Percentiles rank a stretch among this genome's conserved stretches.
These are phyloP conservation scores for Cladosporium sp. DNA, from an alignment of 2,329 filamentous ascomycete genomes.

Conservation along the genomic window DNA sequence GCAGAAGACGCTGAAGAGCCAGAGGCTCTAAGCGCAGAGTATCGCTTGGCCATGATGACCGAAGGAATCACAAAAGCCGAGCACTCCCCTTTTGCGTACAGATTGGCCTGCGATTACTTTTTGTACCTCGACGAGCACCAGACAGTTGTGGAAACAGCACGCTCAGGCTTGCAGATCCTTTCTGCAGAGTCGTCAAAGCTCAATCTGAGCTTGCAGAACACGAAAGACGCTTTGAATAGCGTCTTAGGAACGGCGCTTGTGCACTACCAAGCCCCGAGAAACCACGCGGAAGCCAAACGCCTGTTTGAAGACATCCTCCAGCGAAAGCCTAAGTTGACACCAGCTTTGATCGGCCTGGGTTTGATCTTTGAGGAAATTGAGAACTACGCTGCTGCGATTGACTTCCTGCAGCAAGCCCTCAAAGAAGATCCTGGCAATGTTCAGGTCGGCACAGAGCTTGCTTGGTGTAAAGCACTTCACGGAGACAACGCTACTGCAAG, in stretches of 20 bases:
- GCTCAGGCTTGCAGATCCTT: conserved; percentile 64
- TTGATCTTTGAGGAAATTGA: conserved; percentile 91
- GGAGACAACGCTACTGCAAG: conserved; percentile 68
- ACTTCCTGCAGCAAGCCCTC: conserved; percentile 74
- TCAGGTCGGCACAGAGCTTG: conserved; percentile 77
- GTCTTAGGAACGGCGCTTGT: conserved; percentile 84
- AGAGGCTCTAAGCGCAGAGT: conserved; percentile 64
- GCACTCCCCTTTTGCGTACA: conserved; percentile 75
- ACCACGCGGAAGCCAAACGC: conserved; percentile 83
- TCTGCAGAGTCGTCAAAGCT: conserved; percentile 59
- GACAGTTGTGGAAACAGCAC: conserved; percentile 72
- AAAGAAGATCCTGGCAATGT: conserved; percentile 69
- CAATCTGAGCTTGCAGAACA: conserved; percentile 65
- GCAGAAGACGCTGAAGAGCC: conserved; percentile 40
- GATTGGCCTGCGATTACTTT: conserved; percentile 80
- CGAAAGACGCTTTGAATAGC: conserved; percentile 68
- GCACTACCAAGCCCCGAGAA: conserved; percentile 81
- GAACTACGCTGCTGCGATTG: conserved; percentile 75
- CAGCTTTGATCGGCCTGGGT: conserved; percentile 83
- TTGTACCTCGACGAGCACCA: conserved; percentile 81
- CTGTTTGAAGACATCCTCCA: conserved; percentile 79
- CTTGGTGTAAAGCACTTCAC: conserved; percentile 85
- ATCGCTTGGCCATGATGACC: conserved; percentile 75
- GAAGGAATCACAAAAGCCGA: conserved; percentile 46
- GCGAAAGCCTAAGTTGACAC: conserved; percentile 70